Base-by-base conservation (phyloP, 2,329 filamentous ascomycete species). In the Onygenales sp. region DNA sequence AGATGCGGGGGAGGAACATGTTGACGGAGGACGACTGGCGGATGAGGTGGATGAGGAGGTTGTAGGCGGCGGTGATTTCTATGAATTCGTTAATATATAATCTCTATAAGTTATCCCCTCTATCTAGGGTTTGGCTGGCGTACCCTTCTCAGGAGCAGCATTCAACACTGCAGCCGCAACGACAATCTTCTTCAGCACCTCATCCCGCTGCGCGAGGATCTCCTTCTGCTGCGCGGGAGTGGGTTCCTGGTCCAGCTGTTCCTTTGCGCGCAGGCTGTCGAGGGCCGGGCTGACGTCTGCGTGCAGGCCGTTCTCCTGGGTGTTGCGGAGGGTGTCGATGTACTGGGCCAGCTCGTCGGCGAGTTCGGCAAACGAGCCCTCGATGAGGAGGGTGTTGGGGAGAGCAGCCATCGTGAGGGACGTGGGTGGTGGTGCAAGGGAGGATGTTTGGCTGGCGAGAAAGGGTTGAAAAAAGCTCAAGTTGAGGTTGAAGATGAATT, bases 41-140 rank as follows among this genome's bases (percentile, higher is more conserved):
- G 61, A 95, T 83, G 56, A 98, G 85, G 77, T 96, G 89, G 67
- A 97, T 85, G 70, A 98, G 85, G 63, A 97, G 86, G 76, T 98
- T 97, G 77, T 96, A 96, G 57, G 92, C 89, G 55, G 92, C 86
- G 57, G 89, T 91, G 71, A 96, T 93, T 73, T 97, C 92, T 84
- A 66, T 60, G 55, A 55, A 55, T 44, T 58, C 50, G n/a, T 31
- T 46, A 21, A n/a, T 17, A 27, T 39, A 31, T 31, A 38, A 50
- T 46, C 49, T 49, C 50, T 49, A 50, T 52, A 49, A 55, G 44
- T 54, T 50, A 13, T n/a, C n/a, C n/a, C 14, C 5, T 11, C 6
- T 14, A 46, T 46, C 3, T 1, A 45, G 3, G 13, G 13, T 9
- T 10, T 42, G 2, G 9, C 35, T 43, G 52, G 8, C 42, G 58